Conservation (phyloP, 1,284 basidiomycete species). For the Melampsora abietis-canadensis region DNA sequence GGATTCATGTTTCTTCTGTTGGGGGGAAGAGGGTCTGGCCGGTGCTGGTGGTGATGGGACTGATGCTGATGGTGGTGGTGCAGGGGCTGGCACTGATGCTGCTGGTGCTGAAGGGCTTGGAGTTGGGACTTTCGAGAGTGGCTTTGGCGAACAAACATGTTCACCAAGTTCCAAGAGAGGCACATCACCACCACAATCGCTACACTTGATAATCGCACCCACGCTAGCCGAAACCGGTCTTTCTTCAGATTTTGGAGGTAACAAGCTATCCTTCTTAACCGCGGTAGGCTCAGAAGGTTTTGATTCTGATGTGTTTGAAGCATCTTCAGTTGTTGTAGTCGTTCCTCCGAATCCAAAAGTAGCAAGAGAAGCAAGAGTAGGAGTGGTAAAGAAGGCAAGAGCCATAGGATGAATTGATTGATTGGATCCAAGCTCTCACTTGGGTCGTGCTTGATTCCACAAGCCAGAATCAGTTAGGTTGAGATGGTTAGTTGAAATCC, state of each 20-base stretch:
- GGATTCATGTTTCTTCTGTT: background rate
- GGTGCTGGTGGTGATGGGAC: background rate
- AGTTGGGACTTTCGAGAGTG: background rate
- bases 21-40: background rate
- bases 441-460: no score
- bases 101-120: background rate
- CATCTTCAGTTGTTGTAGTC: background rate
- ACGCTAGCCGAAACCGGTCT: slow-evolving; percentile 28
- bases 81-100: no score
- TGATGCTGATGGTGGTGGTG: no score
- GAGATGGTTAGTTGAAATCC: no score
- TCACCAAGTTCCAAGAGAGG: slow-evolving; percentile 20
- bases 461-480: no score
- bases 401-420: slow-evolving; percentile 12
- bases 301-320: no score
- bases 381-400: slow-evolving; percentile 22
- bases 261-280: background rate
- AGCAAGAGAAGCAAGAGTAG: slow-evolving; percentile 9
- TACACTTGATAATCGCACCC: slow-evolving; percentile 31
- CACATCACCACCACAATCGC: slow-evolving; percentile 33
- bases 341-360: background rate
- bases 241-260: background rate
- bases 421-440: background rate
- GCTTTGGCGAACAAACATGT: slow-evolving; percentile 14
- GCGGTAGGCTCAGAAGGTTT: background rate